Base-by-base conservation (phyloP, 768 basidiomycete species). In the Termitomyces sp. region DNA sequence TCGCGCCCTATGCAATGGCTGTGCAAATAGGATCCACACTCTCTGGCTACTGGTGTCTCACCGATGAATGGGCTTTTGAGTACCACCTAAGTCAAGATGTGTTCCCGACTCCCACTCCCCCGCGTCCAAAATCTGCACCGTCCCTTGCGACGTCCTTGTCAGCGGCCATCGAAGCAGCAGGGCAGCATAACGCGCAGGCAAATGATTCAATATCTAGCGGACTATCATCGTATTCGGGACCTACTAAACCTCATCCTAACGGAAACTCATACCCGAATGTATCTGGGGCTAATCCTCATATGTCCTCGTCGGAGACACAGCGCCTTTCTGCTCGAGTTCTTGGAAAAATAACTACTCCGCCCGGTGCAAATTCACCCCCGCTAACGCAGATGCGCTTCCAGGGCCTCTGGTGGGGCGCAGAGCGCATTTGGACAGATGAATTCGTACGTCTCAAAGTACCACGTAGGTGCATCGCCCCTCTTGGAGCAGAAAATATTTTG, bases 341-440 rank as follows among this genome's bases (percentile, higher is more conserved):
- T 38, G 68, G 67, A 47, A 49, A 63, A 51, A 53, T 66, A 53
- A 49, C 63, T 63, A 51, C 61, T 60, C 46, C 65, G 61, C 38
- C 52, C 35, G 19, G 62, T 46, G 27, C 45, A 35, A 47, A 27
- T n/a, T 53, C 62, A 46, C 45, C 64, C 21, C 52, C 58, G 8
- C 38, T 45, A 44, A 72, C 71, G 0, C 87, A 89, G 64, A 79
- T 72, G 48, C 76, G 84, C 41, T 92, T 84, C 66, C 89, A 92
- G 65, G 90, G 90, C 1, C 66, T 95, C 8, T 96, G 92, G 92
- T 90, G 89, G 87, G 94, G 94, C 8, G 83, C 86, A 1, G 93
- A 95, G 65, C 81, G 90, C 31, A 90, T 95, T 53, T 96, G 93
- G 92, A 75, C 80, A 5, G 90, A 89, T 57, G 93, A 96, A 60